Evolutionary conservation across 2,329 filamentous ascomycete species (phyloP).

Genomic region (Neoscytalidium dimidiatum): DNA sequence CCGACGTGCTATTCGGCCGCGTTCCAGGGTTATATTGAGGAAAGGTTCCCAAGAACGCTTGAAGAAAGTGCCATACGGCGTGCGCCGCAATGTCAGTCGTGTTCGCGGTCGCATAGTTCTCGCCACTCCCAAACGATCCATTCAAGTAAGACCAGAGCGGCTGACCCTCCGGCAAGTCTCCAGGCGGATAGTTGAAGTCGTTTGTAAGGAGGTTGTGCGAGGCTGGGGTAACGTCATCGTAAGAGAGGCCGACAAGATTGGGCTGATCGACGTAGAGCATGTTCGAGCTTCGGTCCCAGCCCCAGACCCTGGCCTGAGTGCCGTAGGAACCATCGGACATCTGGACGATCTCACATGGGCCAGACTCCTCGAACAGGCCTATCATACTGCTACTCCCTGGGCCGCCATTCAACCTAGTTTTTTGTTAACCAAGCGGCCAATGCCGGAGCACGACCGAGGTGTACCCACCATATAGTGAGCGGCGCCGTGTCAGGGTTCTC

Average conservation of each 20-base stretch:
- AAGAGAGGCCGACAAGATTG: constrained; percentile 69
- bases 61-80: constrained; percentile 66
- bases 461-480: constrained; percentile 53
- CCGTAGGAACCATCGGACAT: constrained; percentile 49
- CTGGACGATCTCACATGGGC: constrained; percentile 48
- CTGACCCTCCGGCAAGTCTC: constrained; percentile 30
- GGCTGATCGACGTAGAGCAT: constrained; percentile 65
- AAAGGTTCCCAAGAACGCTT: constrained; percentile 61
- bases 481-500: constrained; percentile 53
- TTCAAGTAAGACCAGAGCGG: constrained; percentile 53
- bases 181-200: constrained; percentile 43
- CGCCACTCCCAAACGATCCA: constrained; percentile 65
- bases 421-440: constrained; percentile 48
- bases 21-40: constrained; percentile 58
- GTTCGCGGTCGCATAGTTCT: constrained; percentile 53
- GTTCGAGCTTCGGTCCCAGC: constrained; percentile 65
- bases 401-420: constrained; percentile 67
- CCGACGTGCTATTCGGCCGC: constrained; percentile 34
- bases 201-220: constrained; percentile 38
- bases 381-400: constrained; percentile 66
- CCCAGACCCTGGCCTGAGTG: constrained; percentile 62
- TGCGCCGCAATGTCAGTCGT: constrained; percentile 59
- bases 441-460: too few relatives aligned
- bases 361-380: constrained; percentile 64
- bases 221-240: constrained; percentile 62